phyloP scores from a whole-genome alignment of 345 rosid genomes.

The Aurinia saxatilis region DNA sequence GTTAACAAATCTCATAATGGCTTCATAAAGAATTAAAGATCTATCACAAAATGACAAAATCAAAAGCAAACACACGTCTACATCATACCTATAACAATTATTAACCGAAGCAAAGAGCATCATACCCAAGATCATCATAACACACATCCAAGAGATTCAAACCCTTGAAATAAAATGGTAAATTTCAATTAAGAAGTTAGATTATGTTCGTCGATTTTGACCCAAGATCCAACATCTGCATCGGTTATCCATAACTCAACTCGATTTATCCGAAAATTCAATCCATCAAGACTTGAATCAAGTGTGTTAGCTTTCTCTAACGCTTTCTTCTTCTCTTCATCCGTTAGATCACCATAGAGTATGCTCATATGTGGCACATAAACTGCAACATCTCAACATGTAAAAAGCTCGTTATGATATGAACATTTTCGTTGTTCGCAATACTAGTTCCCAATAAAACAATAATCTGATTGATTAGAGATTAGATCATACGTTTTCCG shows the following conservation, averaged over 20 bases:
- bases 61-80: not conserved
- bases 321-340: constrained; percentile 61
- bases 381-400: constrained; percentile 33
- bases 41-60: no score
- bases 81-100: not conserved
- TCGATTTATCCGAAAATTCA: constrained; percentile 46
- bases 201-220: constrained; percentile 47
- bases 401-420: not conserved
- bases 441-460: not conserved
- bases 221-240: constrained; percentile 64
- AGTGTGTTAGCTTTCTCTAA: constrained; percentile 45
- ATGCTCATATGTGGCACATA: constrained; percentile 84
- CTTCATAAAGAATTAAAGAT: not conserved
- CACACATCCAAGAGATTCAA: no score
- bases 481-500: constrained; percentile 37
- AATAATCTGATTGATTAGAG: not conserved
- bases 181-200: constrained; percentile 24
- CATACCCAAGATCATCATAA: no score
- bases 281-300: constrained; percentile 38
- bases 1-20: not conserved
- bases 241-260: constrained; percentile 58
- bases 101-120: not conserved
- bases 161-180: no score
- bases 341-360: constrained; percentile 57
- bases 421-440: not conserved